Conservation (phyloP, 257 asterid genomes). For the Salvia hispanica region DNA sequence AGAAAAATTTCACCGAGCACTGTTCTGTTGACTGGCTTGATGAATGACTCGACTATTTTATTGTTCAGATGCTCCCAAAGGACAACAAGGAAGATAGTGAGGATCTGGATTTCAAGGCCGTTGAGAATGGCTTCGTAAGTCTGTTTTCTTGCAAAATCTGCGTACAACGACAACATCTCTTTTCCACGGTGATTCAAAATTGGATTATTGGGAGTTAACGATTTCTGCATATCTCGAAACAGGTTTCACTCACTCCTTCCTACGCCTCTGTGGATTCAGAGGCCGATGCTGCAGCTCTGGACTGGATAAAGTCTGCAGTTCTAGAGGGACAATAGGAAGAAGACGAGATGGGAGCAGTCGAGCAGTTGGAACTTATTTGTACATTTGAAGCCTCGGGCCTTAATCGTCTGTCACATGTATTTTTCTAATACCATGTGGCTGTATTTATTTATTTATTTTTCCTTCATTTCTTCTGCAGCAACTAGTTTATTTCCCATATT, state of each 20-base stretch:
- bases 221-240: constrained; percentile 26
- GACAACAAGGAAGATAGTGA: constrained; percentile 66
- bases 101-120: constrained; percentile 80
- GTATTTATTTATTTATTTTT: constrained; percentile 36
- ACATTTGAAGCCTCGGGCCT: constrained; percentile 40
- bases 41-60: constrained; percentile 20
- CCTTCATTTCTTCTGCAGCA: constrained; percentile 24
- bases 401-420: constrained; percentile 34
- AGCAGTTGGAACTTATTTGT: constrained; percentile 31
- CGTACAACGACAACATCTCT: too few species aligned
- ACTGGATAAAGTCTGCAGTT: constrained; percentile 62
- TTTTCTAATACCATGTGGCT: constrained; percentile 45
- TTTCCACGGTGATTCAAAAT: neutral
- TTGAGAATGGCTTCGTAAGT: constrained; percentile 88
- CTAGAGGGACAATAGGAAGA: constrained; percentile 39
- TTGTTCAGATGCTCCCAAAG: constrained; percentile 68
- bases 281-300: constrained; percentile 46
- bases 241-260: constrained; percentile 64
- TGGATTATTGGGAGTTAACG: neutral
- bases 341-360: neutral
- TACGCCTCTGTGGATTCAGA: constrained; percentile 49
- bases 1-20: neutral
- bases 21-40: constrained; percentile 13
- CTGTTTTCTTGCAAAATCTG: constrained; percentile 5
- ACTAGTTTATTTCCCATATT: constrained; percentile 31